Evolutionary conservation across 2,329 filamentous ascomycete genomes (phyloP).

Genomic region (Colletotrichum neosansevieriae): DNA sequence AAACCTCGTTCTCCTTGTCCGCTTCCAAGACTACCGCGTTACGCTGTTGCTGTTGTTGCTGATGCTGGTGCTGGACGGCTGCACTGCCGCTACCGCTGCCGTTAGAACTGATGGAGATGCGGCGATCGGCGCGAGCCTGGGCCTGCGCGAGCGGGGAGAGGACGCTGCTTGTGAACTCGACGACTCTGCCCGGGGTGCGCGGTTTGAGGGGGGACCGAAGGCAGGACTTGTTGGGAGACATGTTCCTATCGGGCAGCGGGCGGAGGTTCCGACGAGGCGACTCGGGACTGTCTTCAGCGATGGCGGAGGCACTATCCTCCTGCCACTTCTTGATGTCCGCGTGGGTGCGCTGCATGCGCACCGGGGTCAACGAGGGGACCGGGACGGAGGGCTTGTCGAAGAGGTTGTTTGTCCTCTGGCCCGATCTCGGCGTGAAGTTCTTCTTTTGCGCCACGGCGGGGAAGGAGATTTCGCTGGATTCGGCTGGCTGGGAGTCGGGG

Average conservation of each 20-base stretch:
- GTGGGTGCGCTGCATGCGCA: slow-evolving; percentile 56
- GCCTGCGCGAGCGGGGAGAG: slow-evolving; percentile 60
- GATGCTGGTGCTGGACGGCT: not conserved
- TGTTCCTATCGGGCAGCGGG: slow-evolving; percentile 62
- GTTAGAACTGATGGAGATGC: slow-evolving; percentile 19
- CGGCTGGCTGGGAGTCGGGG: slow-evolving; percentile 45
- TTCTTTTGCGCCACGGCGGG: slow-evolving; percentile 59
- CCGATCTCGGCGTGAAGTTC: slow-evolving; percentile 60
- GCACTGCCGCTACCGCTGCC: slow-evolving; percentile 22
- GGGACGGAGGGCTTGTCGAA: slow-evolving; percentile 51
- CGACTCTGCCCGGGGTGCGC: slow-evolving; percentile 68
- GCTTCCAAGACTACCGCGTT: slow-evolving; percentile 34
- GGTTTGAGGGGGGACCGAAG: slow-evolving; percentile 69
- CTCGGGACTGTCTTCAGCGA: slow-evolving; percentile 53
- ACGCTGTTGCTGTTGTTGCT: not conserved
- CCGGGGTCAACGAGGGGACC: slow-evolving; percentile 50
- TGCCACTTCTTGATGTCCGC: slow-evolving; percentile 58
- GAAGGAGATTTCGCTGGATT: slow-evolving; percentile 49
- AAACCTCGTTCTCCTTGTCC: slow-evolving; percentile 51
- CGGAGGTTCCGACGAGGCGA: slow-evolving; percentile 55
- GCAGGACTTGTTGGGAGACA: slow-evolving; percentile 68
- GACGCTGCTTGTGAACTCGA: slow-evolving; percentile 67
- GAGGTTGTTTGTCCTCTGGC: slow-evolving; percentile 52
- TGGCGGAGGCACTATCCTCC: slow-evolving; percentile 52
- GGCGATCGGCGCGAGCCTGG: slow-evolving; percentile 40